phyloP scores from a whole-genome alignment of 257 asterid genomes.

The Parsonsia alboflavescens region DNA sequence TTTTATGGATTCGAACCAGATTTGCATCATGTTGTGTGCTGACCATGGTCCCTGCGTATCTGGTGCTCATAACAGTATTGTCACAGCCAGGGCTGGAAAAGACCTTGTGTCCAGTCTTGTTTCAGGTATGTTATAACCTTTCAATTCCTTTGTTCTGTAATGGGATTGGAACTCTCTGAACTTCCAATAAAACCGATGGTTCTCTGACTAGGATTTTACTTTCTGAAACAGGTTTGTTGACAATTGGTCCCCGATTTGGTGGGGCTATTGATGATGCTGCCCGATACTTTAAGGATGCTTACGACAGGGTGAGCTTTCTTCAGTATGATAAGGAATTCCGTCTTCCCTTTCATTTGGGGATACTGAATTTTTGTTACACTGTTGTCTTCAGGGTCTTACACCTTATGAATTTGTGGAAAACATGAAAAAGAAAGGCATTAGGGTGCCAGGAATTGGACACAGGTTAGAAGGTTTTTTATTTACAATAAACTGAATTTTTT shows the following conservation, averaged over 20 bases:
- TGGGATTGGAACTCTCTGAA: background rate
- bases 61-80: constrained; percentile 98
- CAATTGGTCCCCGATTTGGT: constrained; percentile 99
- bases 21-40: constrained; percentile 95
- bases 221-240: constrained; percentile 66
- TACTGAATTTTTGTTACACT: background rate
- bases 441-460: constrained; percentile 99
- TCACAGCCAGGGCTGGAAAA: constrained; percentile 98
- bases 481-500: background rate
- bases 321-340: background rate
- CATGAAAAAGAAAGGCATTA: constrained; percentile 99
- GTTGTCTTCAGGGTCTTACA: constrained; percentile 58
- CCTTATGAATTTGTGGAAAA: constrained; percentile 95
- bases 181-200: background rate
- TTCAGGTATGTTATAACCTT: constrained; percentile 49
- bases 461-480: constrained; percentile 43
- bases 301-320: constrained; percentile 56
- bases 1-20: constrained; percentile 41
- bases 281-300: constrained; percentile 97
- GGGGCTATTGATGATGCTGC: constrained; percentile 99
- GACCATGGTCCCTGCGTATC: constrained; percentile 99
- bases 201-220: constrained; percentile 7
- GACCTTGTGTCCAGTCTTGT: constrained; percentile 97
- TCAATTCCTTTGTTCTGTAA: background rate
- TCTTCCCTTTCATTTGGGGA: background rate